Evolutionary conservation across 2,329 filamentous ascomycete species (phyloP).

Genomic region (Fusarium proliferatum): DNA sequence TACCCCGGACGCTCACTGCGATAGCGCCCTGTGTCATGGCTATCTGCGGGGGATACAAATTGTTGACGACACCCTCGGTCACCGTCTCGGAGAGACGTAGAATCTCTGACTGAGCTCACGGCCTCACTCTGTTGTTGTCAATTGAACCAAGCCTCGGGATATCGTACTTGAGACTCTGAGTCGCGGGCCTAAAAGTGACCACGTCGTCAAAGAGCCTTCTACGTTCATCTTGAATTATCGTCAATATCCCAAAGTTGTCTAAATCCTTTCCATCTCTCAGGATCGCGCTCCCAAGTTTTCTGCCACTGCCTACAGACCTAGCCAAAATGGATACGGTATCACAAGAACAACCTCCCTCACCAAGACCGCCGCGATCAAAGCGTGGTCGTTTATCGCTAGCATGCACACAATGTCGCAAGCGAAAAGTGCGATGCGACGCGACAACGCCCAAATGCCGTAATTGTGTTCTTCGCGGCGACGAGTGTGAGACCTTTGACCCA

Average conservation of each 20-base stretch:
- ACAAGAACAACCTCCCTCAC: conserved; percentile 11
- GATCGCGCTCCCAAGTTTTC: neutral
- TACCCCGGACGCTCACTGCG: conserved; percentile 21
- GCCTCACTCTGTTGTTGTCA: neutral
- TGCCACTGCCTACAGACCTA: neutral
- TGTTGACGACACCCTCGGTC: conserved; percentile 27
- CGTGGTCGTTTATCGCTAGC: conserved; percentile 32
- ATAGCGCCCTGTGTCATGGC: conserved; percentile 5
- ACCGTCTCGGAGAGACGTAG: conserved; percentile 1
- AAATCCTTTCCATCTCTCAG: fast-evolving
- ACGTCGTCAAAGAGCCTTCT: neutral
- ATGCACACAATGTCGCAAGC: conserved; percentile 36
- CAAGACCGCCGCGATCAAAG: conserved; percentile 27
- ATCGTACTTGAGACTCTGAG: neutral
- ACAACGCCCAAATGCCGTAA: conserved; percentile 40
- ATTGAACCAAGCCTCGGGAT: neutral
- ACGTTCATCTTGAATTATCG: neutral
- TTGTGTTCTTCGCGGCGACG: conserved; percentile 36
- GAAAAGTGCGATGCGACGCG: conserved; percentile 41
- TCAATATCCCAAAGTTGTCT: no score
- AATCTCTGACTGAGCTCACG: neutral
- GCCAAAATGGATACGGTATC: neutral
- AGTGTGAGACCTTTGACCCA: conserved; percentile 37
- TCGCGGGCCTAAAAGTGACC: neutral
- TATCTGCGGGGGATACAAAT: conserved; percentile 31